phyloP scores from a whole-genome alignment of 768 basidiomycete species.

The Boletus huronensis region DNA sequence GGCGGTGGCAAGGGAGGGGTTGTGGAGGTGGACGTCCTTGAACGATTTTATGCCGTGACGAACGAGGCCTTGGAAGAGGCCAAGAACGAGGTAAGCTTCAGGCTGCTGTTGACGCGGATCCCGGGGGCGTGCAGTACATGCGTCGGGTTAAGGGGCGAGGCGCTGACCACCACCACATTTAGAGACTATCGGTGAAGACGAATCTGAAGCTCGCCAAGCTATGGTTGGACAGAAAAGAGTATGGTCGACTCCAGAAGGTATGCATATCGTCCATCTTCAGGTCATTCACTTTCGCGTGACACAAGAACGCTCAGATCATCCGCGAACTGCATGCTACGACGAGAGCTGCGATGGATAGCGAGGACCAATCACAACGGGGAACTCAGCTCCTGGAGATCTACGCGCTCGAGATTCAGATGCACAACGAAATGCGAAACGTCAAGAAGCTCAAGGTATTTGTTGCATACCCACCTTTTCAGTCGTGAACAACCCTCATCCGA shows the following conservation, averaged over 20 bases:
- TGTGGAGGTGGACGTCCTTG: slow-evolving; percentile 81
- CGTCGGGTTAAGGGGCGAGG: neutral
- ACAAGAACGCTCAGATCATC: slow-evolving; percentile 50
- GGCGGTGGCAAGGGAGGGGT: slow-evolving; percentile 81
- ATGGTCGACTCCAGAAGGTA: slow-evolving; percentile 76
- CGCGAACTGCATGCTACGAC: slow-evolving; percentile 72
- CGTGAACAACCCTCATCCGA: neutral
- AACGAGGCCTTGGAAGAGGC: slow-evolving; percentile 87
- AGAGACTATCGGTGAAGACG: slow-evolving; percentile 93
- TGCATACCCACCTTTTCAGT: neutral
- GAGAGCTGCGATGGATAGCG: slow-evolving; percentile 56
- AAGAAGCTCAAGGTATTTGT: slow-evolving; percentile 84
- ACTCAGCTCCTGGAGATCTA: slow-evolving; percentile 96
- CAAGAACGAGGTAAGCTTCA: slow-evolving; percentile 82
- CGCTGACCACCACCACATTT: slow-evolving; percentile 1
- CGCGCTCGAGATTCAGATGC: slow-evolving; percentile 99
- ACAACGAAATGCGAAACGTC: slow-evolving; percentile 92
- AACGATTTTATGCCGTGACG: slow-evolving; percentile 94
- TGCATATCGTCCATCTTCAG: slow-evolving; percentile 3
- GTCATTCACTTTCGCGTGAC: neutral
- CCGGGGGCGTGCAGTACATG: neutral
- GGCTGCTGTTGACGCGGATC: neutral
- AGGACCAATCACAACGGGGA: slow-evolving; percentile 87
- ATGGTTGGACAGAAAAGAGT: slow-evolving; percentile 96
- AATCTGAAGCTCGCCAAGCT: slow-evolving; percentile 96